Conservation (phyloP, 306 rosid genomes). For the Vigna reflexopilosa region DNA sequence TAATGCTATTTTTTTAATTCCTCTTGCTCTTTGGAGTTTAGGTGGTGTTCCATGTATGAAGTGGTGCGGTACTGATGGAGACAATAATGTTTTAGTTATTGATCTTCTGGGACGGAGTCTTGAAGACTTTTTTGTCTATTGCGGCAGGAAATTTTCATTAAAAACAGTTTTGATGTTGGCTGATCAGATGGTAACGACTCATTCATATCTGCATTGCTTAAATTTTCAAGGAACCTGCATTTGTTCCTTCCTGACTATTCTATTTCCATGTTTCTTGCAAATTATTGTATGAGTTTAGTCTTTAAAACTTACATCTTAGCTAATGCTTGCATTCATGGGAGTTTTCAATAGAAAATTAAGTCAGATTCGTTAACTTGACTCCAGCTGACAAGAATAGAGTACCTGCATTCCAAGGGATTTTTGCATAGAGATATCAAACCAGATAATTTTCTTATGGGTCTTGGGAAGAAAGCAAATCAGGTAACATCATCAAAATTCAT, state of each 20-base stretch:
- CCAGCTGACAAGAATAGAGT: constrained; percentile 73
- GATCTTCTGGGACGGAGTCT: constrained; percentile 96
- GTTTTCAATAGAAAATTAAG: constrained; percentile 20
- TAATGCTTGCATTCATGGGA: not conserved
- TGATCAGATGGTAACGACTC: constrained; percentile 84
- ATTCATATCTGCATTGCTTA: constrained; percentile 22
- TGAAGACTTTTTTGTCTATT: constrained; percentile 91
- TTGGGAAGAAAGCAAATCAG: constrained; percentile 91
- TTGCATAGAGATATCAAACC: constrained; percentile 98
- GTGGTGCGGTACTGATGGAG: constrained; percentile 91
- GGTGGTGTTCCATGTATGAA: constrained; percentile 84
- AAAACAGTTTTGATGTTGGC: constrained; percentile 94
- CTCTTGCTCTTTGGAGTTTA: constrained; percentile 44
- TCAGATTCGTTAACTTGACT: constrained; percentile 39
- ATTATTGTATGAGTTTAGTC: constrained; percentile 29
- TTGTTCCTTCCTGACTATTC: constrained; percentile 10
- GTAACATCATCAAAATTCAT: constrained; percentile 49
- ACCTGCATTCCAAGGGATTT: constrained; percentile 72
- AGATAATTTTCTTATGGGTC: constrained; percentile 98
- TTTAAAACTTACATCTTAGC: constrained; percentile 24
- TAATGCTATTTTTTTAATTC: constrained; percentile 6
- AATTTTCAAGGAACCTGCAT: constrained; percentile 35
- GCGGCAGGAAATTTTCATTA: constrained; percentile 85
- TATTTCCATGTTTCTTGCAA: constrained; percentile 17
- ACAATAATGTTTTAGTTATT: constrained; percentile 78